Conservation (phyloP, 441 rosid genomes). For the Flueggea neowawraea region DNA sequence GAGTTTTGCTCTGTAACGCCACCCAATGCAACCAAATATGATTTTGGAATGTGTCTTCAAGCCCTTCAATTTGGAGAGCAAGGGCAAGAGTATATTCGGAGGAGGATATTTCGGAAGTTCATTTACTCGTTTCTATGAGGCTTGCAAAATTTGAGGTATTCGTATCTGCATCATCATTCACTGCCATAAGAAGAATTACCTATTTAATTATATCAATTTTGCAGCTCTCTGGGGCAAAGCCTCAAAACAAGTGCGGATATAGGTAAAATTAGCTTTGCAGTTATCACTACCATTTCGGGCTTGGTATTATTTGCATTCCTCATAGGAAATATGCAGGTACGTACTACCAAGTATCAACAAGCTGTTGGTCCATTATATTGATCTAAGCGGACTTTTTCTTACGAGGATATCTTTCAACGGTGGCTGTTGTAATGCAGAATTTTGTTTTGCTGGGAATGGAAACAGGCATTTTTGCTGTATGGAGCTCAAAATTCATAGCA, state of each 20-base stretch:
- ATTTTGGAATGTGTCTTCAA: slow-evolving; percentile 36
- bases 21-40: slow-evolving; percentile 18
- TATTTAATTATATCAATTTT: no score
- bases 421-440: no score
- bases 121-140: slow-evolving; percentile 47
- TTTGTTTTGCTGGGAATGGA: not conserved
- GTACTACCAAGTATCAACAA: not conserved
- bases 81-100: slow-evolving; percentile 48
- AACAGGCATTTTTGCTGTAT: slow-evolving; percentile 4
- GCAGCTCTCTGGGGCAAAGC: slow-evolving; percentile 33
- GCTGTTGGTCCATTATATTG: no score
- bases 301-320: slow-evolving; percentile 6
- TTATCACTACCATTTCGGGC: not conserved
- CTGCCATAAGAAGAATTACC: not conserved
- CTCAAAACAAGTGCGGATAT: slow-evolving; percentile 3
- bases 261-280: slow-evolving; percentile 4
- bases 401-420: no score
- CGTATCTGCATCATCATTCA: no score
- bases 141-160: slow-evolving; percentile 40
- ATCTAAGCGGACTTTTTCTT: no score
- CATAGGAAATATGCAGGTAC: slow-evolving; percentile 14
- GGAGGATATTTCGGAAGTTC: slow-evolving; percentile 29
- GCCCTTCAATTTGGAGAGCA: slow-evolving; percentile 33
- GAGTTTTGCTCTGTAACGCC: slow-evolving; percentile 13
- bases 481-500: not conserved